These are phyloP conservation scores for Pseudogymnoascus sp. DNA, from an alignment of 2,329 filamentous ascomycete species.

Conservation along the genomic window DNA sequence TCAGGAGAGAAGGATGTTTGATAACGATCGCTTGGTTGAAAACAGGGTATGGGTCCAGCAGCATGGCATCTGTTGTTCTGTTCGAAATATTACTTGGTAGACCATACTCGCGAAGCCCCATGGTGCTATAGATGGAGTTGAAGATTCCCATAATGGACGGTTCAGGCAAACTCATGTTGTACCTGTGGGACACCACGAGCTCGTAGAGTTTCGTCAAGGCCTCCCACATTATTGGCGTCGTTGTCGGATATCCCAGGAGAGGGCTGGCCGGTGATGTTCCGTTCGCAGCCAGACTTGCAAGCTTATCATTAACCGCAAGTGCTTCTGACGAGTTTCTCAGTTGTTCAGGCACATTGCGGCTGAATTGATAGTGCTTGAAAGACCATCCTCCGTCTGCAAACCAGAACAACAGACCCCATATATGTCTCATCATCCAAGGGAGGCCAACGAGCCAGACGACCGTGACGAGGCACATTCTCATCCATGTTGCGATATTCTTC, in stretches of 20 bases:
- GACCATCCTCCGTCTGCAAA: constrained; percentile 30
- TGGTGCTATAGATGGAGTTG: not conserved
- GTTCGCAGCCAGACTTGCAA: constrained; percentile 21
- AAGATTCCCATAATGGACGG: not conserved
- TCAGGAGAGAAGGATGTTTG: constrained; percentile 41
- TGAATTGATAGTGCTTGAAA: constrained; percentile 12
- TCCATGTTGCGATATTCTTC: constrained; percentile 66
- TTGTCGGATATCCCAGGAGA: constrained; percentile 28
- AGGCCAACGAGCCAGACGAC: constrained; percentile 85
- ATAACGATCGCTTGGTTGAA: not conserved
- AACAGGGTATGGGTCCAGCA: not conserved
- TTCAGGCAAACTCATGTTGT: constrained; percentile 1
- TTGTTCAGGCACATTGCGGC: not conserved
- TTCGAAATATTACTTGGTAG: not conserved
- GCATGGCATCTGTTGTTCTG: not conserved
- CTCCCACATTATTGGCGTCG: constrained; percentile 25
- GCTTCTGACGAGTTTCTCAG: constrained; percentile 15
- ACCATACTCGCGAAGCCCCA: not conserved
- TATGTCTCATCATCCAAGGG: constrained; percentile 81
- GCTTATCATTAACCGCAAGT: constrained; percentile 21
- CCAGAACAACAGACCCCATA: constrained; percentile 95
- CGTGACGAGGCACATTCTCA: constrained; percentile 68
- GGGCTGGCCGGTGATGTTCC: constrained; percentile 25
- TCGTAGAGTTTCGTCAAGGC: not conserved
- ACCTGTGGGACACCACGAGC: not conserved